These are phyloP conservation scores for Pseudocercospora macadamiae DNA, from an alignment of 2,329 filamentous ascomycete genomes.

Conservation along the genomic window DNA sequence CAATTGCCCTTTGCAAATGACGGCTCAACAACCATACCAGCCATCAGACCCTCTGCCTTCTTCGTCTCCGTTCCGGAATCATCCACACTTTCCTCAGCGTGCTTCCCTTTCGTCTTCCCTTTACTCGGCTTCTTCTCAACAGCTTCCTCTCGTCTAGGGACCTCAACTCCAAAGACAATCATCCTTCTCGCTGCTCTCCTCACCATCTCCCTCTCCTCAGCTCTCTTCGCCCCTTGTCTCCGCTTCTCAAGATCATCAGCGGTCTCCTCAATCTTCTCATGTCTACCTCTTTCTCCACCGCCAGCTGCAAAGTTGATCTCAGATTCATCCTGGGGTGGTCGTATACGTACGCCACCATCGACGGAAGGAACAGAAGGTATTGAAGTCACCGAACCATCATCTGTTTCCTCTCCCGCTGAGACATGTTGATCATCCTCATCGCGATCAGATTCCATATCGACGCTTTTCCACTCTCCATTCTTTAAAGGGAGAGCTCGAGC, in stretches of 20 bases:
- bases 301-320: slow-evolving; percentile 59
- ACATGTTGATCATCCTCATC: slow-evolving; percentile 21
- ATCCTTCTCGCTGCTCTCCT: slow-evolving; percentile 64
- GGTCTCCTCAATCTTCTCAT: slow-evolving; percentile 57
- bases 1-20: slow-evolving; percentile 65
- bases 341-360: slow-evolving; percentile 28
- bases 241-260: slow-evolving; percentile 56
- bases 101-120: slow-evolving; percentile 24
- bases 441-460: slow-evolving; percentile 45
- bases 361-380: slow-evolving; percentile 15
- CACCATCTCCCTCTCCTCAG: slow-evolving; percentile 60
- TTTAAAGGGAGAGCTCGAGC: slow-evolving; percentile 44
- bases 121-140: slow-evolving; percentile 19
- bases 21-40: slow-evolving; percentile 60
- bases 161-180: slow-evolving; percentile 58
- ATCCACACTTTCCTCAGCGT: slow-evolving; percentile 27
- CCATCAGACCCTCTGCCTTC: slow-evolving; percentile 63
- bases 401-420: slow-evolving; percentile 12
- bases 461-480: slow-evolving; percentile 45
- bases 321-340: slow-evolving; percentile 48
- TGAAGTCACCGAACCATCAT: slow-evolving; percentile 9
- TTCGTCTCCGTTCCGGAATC: slow-evolving; percentile 34
- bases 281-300: slow-evolving; percentile 59
- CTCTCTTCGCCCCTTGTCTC: slow-evolving; percentile 52
- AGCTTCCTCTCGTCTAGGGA: slow-evolving; percentile 23